These are phyloP conservation scores for Pelargonium australe DNA, from an alignment of 441 rosid genomes.

Conservation along the genomic window DNA sequence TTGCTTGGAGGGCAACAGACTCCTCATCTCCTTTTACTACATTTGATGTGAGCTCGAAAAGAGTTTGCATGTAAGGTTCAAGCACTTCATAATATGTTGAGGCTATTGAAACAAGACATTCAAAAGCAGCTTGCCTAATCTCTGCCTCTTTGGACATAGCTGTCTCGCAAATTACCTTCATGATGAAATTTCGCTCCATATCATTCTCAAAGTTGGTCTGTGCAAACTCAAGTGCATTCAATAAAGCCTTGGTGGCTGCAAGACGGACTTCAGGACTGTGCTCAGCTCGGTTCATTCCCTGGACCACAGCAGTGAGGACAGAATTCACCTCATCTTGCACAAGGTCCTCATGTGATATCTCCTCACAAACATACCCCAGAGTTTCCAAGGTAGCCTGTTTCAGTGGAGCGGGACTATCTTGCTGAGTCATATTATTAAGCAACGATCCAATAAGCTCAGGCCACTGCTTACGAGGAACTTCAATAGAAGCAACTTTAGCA, in stretches of 20 bases:
- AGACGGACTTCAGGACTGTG: slow-evolving; percentile 40
- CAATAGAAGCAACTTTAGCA: slow-evolving; percentile 47
- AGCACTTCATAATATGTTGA: slow-evolving; percentile 44
- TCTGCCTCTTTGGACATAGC: slow-evolving; percentile 37
- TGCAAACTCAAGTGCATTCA: slow-evolving; percentile 48
- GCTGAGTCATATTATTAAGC: slow-evolving; percentile 40
- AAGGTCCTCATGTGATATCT: slow-evolving; percentile 47
- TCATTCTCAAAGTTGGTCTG: slow-evolving; percentile 50
- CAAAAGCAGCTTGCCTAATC: slow-evolving; percentile 49
- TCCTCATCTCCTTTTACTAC: slow-evolving; percentile 50
- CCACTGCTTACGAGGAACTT: slow-evolving; percentile 49
- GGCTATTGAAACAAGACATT: slow-evolving; percentile 50
- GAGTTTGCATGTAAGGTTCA: slow-evolving; percentile 42
- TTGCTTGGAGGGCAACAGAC: slow-evolving; percentile 50
- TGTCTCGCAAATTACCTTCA: slow-evolving; percentile 50
- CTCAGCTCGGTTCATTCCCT: slow-evolving; percentile 49
- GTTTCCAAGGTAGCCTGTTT: slow-evolving; percentile 54
- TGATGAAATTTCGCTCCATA: slow-evolving; percentile 53
- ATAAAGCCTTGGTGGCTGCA: slow-evolving; percentile 44
- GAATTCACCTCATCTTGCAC: slow-evolving; percentile 49
- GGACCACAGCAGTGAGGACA: slow-evolving; percentile 53
- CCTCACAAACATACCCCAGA: slow-evolving; percentile 54
- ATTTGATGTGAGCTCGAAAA: slow-evolving; percentile 41
- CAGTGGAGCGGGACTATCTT: slow-evolving; percentile 39
- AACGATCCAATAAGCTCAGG: slow-evolving; percentile 43